Percentiles rank a stretch among this genome's conserved stretches.
Evolutionary conservation across 768 basidiomycete species (phyloP).

Genomic region (Lactarius quietus): DNA sequence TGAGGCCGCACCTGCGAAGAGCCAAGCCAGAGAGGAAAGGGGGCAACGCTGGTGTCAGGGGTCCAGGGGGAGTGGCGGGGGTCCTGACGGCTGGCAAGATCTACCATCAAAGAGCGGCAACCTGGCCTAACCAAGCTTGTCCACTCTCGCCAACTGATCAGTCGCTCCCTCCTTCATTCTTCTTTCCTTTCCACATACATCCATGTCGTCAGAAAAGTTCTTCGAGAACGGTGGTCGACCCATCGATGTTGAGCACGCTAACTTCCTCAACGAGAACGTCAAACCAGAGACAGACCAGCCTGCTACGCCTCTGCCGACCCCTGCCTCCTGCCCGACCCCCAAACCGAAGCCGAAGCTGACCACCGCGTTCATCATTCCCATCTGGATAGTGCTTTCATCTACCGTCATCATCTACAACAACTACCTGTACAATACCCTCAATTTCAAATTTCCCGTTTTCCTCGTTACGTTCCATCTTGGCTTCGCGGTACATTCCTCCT

Average conservation of each 20-base stretch:
- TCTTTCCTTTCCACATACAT: not conserved
- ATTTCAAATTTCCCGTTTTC: constrained; percentile 90
- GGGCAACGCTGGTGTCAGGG: constrained; percentile 8
- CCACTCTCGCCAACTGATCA: constrained; percentile 12
- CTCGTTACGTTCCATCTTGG: constrained; percentile 83
- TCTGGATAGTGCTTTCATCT: constrained; percentile 91
- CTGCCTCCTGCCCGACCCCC: constrained; percentile 45
- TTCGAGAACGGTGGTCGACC: constrained; percentile 16
- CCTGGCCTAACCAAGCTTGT: not conserved
- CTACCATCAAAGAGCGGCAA: not conserved
- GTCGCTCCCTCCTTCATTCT: not conserved
- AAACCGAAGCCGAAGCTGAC: constrained; percentile 52
- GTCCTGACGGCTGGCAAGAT: not conserved
- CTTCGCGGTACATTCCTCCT: constrained; percentile 47
- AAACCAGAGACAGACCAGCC: constrained; percentile 26
- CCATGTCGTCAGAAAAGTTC: constrained; percentile 21
- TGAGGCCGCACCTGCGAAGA: not conserved
- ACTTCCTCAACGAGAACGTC: constrained; percentile 18
- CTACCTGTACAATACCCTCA: constrained; percentile 74
- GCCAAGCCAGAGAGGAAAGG: too few species aligned
- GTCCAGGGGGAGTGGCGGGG: not conserved
- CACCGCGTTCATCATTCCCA: constrained; percentile 71
- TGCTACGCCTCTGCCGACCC: constrained; percentile 48
- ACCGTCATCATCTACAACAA: constrained; percentile 97
- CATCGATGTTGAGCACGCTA: constrained; percentile 6